A percentile compares a stretch with the other conserved stretches of the same genome.
Conservation (phyloP, 192 early-diverging fungal genomes). For the Coemansia umbellata region DNA sequence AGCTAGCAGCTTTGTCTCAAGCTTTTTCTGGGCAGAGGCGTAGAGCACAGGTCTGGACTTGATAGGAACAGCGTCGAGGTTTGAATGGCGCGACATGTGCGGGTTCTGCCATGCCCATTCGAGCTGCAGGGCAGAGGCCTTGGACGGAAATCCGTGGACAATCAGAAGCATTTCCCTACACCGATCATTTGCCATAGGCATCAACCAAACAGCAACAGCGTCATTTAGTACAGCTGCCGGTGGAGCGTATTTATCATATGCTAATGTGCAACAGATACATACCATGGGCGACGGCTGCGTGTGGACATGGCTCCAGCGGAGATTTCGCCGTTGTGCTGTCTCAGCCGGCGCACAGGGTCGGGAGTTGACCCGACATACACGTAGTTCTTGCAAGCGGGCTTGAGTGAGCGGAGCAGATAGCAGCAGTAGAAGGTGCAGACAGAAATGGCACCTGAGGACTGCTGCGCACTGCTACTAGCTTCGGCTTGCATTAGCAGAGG, state of each 20-base stretch:
- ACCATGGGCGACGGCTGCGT: constrained; percentile 36
- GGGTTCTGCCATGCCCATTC: constrained; percentile 54
- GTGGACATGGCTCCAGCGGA: constrained; percentile 36
- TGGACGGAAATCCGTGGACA: constrained; percentile 47
- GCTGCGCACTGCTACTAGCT: background rate
- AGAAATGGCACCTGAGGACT: background rate
- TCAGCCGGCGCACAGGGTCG: constrained; percentile 38
- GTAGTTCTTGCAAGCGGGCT: constrained; percentile 19
- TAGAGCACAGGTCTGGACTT: constrained; percentile 25
- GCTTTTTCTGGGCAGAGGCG: constrained; percentile 28
- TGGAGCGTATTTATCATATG: too few species aligned
- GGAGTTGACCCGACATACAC: constrained; percentile 51
- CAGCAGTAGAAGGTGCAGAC: constrained; percentile 42
- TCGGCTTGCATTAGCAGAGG: background rate
- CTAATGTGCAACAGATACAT: too few species aligned
- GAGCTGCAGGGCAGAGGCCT: constrained; percentile 38
- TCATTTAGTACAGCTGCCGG: too few species aligned
- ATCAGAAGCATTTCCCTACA: constrained; percentile 46
- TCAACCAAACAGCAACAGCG: too few species aligned
- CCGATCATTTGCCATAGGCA: too few species aligned
- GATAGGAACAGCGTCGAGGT: constrained; percentile 17
- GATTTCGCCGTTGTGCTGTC: constrained; percentile 52
- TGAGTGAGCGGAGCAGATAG: constrained; percentile 46
- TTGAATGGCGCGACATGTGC: constrained; percentile 36
- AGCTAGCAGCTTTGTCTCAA: constrained; percentile 36